Base-by-base conservation (phyloP, 2,329 filamentous ascomycete species). In the Diaporthe destruens region DNA sequence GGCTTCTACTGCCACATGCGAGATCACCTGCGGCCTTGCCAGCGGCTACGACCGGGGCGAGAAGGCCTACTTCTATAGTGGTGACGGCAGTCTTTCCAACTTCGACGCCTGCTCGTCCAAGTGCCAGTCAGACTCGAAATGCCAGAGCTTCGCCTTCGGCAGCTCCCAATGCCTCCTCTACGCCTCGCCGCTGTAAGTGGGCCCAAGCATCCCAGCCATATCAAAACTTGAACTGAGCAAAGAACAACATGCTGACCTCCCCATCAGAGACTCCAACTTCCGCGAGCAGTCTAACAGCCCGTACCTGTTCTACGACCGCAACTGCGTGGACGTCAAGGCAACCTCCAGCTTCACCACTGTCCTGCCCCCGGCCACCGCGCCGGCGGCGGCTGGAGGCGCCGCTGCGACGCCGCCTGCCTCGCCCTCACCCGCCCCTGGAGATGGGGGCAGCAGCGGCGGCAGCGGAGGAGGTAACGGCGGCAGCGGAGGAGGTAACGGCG, bases 291-390 rank as follows among this genome's bases (percentile, higher is more conserved):
- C 65, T n/a, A 59, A 70, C 44, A 72, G 70, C 51, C 72, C 72
- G 3, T 74, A 56, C 42, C 59, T 74, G 14, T 74, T 74, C 54
- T 74, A 72, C 59, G 72, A 74, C 66, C 72, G 72, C 57, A 51
- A 72, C 71, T 74, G 72, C 34, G 36, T 56, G n/a, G 14, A 55
- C 8, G 57, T 74, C 25, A 47, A 74, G 59, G 42, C 71, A 9
- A 63, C 67, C 11, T 74, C 73, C 6, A 71, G 59, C 59, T 74
- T 74, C 59, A 65, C 53, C 11, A 72, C 72, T 18, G 4, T 14
- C 6, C 65, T 72, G 29, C 65, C 72, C 0, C 3, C 57, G 14
- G 54, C 65, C 14, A 59, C 72, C 23, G 56, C 71, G 12, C 9
- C 42, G 12, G 63, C 42, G 12, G 63, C 32, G 6, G 63, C 34